Percentiles rank a stretch among this genome's conserved stretches.
phyloP scores from a whole-genome alignment of 148 eudicot species.

The Spergularia marina region DNA sequence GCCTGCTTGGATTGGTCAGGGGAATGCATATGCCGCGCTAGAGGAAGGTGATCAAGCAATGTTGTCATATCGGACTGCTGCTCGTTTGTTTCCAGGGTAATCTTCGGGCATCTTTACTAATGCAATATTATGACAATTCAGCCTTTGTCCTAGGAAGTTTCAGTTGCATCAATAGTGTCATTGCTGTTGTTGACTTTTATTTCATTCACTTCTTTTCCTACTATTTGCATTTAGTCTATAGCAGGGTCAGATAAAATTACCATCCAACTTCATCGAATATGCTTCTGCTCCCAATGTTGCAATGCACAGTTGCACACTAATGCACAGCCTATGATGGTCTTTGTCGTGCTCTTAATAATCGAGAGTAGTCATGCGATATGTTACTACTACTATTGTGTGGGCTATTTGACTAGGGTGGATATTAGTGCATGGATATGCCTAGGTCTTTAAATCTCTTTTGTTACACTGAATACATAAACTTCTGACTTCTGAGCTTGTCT shows the following conservation, averaged over 20 bases:
- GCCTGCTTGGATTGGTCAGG: slow-evolving; percentile 94
- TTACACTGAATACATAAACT: background rate
- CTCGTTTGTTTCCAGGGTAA: slow-evolving; percentile 98
- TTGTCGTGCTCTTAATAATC: background rate
- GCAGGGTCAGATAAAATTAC: background rate
- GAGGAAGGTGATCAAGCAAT: slow-evolving; percentile 99
- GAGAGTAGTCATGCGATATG: background rate
- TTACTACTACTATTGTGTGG: background rate
- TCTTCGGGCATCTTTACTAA: slow-evolving; percentile 9
- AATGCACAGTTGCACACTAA: too few relatives aligned
- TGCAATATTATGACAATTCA: background rate
- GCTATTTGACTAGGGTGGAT: background rate
- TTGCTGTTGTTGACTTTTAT: background rate
- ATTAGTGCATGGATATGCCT: background rate
- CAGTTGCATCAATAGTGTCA: background rate
- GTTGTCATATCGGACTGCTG: slow-evolving; percentile 96
- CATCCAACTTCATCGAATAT: background rate
- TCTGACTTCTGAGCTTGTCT: background rate
- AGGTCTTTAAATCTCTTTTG: background rate
- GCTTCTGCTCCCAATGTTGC: slow-evolving; percentile 1
- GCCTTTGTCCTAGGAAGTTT: too few relatives aligned
- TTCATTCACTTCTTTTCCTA: background rate
- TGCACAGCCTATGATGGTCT: slow-evolving; percentile 6
- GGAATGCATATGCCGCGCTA: slow-evolving; percentile 92
- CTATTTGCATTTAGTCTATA: background rate